Conservation (phyloP, 2,329 filamentous ascomycete genomes). For the Claviceps lovelessii region DNA sequence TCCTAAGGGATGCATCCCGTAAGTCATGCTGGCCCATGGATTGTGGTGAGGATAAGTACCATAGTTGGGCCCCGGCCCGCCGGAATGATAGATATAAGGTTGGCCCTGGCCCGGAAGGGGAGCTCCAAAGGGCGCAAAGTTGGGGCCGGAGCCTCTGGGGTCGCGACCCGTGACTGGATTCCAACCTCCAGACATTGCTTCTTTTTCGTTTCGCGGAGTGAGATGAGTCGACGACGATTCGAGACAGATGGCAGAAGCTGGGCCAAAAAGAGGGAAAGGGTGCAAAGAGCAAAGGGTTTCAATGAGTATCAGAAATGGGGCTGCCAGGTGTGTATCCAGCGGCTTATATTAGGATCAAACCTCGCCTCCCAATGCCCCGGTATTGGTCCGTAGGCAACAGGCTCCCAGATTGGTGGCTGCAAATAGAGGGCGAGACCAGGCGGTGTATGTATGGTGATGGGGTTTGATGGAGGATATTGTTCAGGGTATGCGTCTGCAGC, state of each 20-base stretch:
- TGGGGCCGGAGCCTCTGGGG: slow-evolving; percentile 17
- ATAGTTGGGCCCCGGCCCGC: slow-evolving; percentile 22
- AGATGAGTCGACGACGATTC: neutral
- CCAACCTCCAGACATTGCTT: slow-evolving; percentile 17
- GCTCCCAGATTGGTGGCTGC: slow-evolving; percentile 14
- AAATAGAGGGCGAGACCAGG: slow-evolving; percentile 3
- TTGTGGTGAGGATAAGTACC: slow-evolving; percentile 12
- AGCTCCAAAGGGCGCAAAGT: slow-evolving; percentile 19
- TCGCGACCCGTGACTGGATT: slow-evolving; percentile 27
- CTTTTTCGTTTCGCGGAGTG: neutral
- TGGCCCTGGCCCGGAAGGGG: slow-evolving; percentile 22
- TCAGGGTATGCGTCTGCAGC: slow-evolving; percentile 1
- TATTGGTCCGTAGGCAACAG: slow-evolving; percentile 15
- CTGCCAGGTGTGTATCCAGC: slow-evolving; percentile 26
- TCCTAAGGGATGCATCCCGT: slow-evolving; percentile 12
- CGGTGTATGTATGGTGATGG: neutral
- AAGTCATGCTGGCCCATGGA: slow-evolving; percentile 13
- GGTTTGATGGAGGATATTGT: neutral
- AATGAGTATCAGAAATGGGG: slow-evolving; percentile 10
- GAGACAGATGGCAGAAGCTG: too few species aligned
- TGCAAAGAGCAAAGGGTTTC: neutral
- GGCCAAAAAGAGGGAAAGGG: too few species aligned
- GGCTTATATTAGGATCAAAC: slow-evolving; percentile 15
- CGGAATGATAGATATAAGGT: slow-evolving; percentile 23
- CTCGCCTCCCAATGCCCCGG: slow-evolving; percentile 22